Conservation (phyloP, 352 stramenopile species). For the Pythium brassicae region DNA sequence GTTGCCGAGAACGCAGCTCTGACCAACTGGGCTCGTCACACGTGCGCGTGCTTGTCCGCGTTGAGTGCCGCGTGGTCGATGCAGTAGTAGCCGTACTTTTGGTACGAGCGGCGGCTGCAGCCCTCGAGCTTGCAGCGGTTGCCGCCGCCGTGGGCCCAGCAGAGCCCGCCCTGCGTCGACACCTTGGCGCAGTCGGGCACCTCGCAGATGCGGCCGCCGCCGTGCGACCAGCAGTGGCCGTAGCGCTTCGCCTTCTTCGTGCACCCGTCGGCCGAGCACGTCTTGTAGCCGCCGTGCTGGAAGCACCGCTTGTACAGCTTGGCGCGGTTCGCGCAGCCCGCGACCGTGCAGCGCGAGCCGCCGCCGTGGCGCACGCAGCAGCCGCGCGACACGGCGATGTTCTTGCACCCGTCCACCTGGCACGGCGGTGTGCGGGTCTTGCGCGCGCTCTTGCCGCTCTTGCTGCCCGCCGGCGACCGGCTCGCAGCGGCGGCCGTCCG, state of each 20-base stretch:
- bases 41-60: conserved; percentile 5
- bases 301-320: conserved; percentile 39
- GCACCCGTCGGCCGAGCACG: conserved; percentile 27
- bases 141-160: conserved; percentile 73
- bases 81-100: conserved; percentile 46
- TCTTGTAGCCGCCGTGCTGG: conserved; percentile 34
- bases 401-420: conserved; percentile 62
- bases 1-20: too few species aligned
- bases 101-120: conserved; percentile 44
- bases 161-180: conserved; percentile 59
- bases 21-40: too few species aligned
- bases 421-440: conserved; percentile 56
- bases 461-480: background rate
- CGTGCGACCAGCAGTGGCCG: conserved; percentile 37
- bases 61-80: conserved; percentile 32
- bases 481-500: conserved; percentile 1
- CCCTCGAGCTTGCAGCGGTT: conserved; percentile 39
- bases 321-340: conserved; percentile 30
- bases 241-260: conserved; percentile 29
- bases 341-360: conserved; percentile 29
- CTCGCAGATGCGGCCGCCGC: conserved; percentile 65
- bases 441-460: conserved; percentile 4
- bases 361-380: conserved; percentile 35
- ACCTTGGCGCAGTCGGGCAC: conserved; percentile 55
- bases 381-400: conserved; percentile 27